Conservation (phyloP, 176 grass and related monocot genomes). For the Musa troglodytarum region DNA sequence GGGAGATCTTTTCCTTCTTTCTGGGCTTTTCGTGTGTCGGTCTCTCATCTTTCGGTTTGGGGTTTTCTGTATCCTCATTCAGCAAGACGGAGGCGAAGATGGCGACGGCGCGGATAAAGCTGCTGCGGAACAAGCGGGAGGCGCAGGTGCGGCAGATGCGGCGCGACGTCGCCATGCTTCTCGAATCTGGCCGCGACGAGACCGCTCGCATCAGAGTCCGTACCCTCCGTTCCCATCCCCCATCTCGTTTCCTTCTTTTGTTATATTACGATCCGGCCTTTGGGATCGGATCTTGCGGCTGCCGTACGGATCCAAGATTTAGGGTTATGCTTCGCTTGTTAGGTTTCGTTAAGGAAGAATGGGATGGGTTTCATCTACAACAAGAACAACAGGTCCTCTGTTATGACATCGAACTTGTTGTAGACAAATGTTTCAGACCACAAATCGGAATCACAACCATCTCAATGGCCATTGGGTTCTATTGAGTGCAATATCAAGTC, state of each 20-base stretch:
- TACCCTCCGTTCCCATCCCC: background rate
- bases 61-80: background rate
- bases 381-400: no score
- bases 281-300: background rate
- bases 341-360: no score
- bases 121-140: slow-evolving; percentile 27
- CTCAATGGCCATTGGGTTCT: no score
- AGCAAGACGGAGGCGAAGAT: slow-evolving; percentile 27
- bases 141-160: slow-evolving; percentile 25
- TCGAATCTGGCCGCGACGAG: slow-evolving; percentile 16
- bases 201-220: slow-evolving; percentile 29
- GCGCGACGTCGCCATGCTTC: slow-evolving; percentile 24
- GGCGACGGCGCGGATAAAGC: slow-evolving; percentile 25
- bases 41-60: background rate
- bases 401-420: no score
- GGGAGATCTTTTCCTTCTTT: background rate
- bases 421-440: no score
- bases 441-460: no score
- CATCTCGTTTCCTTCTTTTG: background rate
- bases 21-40: background rate
- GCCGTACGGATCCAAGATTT: no score
- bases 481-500: no score
- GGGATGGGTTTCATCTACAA: no score
- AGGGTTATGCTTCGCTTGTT: no score
- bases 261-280: background rate